Conservation (phyloP, 805 yeast genomes). For the Wickerhamomyces bisporus region DNA sequence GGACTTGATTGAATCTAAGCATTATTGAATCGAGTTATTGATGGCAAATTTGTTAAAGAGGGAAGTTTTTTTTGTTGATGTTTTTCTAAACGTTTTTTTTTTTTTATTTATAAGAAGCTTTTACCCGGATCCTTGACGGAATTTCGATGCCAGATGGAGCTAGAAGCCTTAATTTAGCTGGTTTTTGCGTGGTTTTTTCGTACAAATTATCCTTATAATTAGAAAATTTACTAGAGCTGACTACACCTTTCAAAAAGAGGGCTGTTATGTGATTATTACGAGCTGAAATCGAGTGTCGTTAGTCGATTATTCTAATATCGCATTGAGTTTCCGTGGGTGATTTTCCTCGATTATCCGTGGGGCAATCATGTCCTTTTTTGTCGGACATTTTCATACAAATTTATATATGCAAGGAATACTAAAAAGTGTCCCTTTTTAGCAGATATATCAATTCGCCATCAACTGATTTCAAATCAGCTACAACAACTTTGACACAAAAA, state of each 20-base stretch:
- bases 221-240: too few relatives aligned
- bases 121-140: slow-evolving; percentile 6
- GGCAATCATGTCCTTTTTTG: not conserved
- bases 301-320: too few relatives aligned
- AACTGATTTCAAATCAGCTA: not conserved
- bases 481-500: not conserved
- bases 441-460: too few relatives aligned
- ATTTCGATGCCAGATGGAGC: too few relatives aligned
- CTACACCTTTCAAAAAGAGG: too few relatives aligned
- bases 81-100: not conserved
- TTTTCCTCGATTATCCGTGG: not conserved
- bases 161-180: not conserved
- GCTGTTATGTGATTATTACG: too few relatives aligned
- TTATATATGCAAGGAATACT: too few relatives aligned
- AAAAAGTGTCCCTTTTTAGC: too few relatives aligned
- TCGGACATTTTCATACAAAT: too few relatives aligned
- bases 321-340: too few relatives aligned
- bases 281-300: too few relatives aligned
- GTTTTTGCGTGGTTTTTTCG: not conserved
- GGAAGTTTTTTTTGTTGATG: too few relatives aligned
- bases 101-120: not conserved
- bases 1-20: slow-evolving; percentile 1
- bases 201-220: not conserved
- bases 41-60: not conserved
- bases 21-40: not conserved